These are phyloP conservation scores for Scolecobasidium constrictum DNA, from an alignment of 2,329 filamentous ascomycete genomes.

Conservation along the genomic window DNA sequence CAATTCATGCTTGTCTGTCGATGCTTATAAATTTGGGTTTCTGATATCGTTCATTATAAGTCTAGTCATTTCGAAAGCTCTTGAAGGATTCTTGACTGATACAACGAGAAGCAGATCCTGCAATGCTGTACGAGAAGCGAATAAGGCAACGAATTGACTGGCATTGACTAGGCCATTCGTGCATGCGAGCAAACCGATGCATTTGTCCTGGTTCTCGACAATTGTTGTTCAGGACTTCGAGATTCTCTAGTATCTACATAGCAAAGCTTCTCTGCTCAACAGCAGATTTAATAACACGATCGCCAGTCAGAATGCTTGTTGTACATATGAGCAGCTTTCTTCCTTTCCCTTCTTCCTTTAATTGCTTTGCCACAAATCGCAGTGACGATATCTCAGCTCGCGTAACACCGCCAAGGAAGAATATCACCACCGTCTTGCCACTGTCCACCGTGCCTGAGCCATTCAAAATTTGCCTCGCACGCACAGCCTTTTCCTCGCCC, in stretches of 20 bases:
- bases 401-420: conserved; percentile 93
- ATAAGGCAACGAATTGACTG: neutral
- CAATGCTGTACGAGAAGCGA: neutral
- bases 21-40: conserved; percentile 11
- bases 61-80: neutral
- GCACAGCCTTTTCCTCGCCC: conserved; percentile 84
- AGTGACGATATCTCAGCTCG: conserved; percentile 93
- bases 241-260: neutral
- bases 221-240: neutral
- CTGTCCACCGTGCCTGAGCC: conserved; percentile 51
- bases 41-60: neutral
- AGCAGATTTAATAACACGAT: conserved; percentile 76
- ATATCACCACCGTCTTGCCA: conserved; percentile 79
- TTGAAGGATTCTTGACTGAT: neutral
- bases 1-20: conserved; percentile 12
- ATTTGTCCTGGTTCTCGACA: neutral
- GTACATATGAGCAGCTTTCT: conserved; percentile 86
- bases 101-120: neutral
- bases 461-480: conserved; percentile 72
- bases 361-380: conserved; percentile 73
- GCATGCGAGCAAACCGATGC: neutral
- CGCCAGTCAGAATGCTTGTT: conserved; percentile 82
- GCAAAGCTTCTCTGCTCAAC: conserved; percentile 51
- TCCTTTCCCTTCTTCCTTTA: conserved; percentile 53
- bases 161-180: neutral